phyloP scores from a whole-genome alignment of 140 eudicot genomes.

The Bidens hawaiensis region DNA sequence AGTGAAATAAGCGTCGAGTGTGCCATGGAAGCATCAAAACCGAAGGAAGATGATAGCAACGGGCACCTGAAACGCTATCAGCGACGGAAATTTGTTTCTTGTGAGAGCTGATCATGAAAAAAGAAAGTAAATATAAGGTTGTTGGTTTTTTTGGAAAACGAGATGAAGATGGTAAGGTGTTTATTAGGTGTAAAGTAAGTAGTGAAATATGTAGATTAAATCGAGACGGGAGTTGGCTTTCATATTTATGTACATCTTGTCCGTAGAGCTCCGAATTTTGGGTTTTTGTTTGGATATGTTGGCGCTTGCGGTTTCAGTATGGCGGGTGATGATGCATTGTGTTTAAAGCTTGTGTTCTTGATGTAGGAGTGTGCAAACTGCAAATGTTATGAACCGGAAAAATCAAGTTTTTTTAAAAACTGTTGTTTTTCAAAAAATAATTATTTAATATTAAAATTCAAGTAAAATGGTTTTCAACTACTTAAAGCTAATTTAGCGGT shows the following conservation, averaged over 20 bases:
- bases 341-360: neutral
- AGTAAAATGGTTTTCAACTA: no score
- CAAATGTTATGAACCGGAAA: no score
- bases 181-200: conserved; percentile 24
- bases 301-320: conserved; percentile 25
- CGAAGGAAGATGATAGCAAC: conserved; percentile 28
- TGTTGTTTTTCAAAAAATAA: no score
- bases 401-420: no score
- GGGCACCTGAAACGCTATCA: conserved; percentile 48
- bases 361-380: no score
- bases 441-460: no score
- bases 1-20: conserved; percentile 28
- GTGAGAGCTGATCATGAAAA: conserved; percentile 29
- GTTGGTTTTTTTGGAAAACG: neutral
- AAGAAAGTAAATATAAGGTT: conserved; percentile 26
- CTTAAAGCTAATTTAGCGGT: no score
- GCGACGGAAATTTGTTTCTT: conserved; percentile 40
- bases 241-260: conserved; percentile 21
- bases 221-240: conserved; percentile 6
- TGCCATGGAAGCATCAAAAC: conserved; percentile 21
- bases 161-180: conserved; percentile 7
- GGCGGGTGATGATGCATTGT: conserved; percentile 1
- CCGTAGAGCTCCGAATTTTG: conserved; percentile 31
- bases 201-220: conserved; percentile 19
- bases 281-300: conserved; percentile 12